Percentiles rank a stretch among this genome's conserved stretches.
phyloP scores from a whole-genome alignment of 768 basidiomycete genomes.

The Agaricus sinodeliciosus region DNA sequence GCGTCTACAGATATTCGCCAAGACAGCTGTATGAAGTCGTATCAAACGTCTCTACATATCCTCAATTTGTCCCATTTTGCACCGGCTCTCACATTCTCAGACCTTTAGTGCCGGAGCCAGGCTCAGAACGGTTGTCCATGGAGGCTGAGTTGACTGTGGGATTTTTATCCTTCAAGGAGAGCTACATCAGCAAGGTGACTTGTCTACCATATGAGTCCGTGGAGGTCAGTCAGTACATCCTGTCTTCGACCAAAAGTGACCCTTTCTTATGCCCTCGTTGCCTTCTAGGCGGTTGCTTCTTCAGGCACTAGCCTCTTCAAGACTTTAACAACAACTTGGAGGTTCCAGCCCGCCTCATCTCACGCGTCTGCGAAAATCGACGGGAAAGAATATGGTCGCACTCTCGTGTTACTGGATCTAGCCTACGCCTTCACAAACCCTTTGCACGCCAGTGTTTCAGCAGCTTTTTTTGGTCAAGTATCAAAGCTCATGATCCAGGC shows the following conservation, averaged over 20 bases:
- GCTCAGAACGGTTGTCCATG: constrained; percentile 28
- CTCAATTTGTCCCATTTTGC: constrained; percentile 87
- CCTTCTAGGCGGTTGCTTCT: constrained; percentile 57
- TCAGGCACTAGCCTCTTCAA: constrained; percentile 72
- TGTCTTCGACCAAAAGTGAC: background rate
- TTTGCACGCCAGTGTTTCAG: constrained; percentile 75
- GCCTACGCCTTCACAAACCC: constrained; percentile 85
- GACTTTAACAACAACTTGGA: constrained; percentile 65
- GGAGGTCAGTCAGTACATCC: constrained; percentile 43
- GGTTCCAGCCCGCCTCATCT: constrained; percentile 48
- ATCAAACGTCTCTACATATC: constrained; percentile 82
- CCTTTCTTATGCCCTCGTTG: constrained; percentile 1
- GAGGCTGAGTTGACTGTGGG: constrained; percentile 86
- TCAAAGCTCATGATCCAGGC: constrained; percentile 87
- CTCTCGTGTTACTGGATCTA: constrained; percentile 79
- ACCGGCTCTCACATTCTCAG: constrained; percentile 59
- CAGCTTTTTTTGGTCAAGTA: constrained; percentile 81
- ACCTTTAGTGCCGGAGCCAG: constrained; percentile 17
- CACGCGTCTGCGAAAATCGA: background rate
- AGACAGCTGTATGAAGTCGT: constrained; percentile 81
- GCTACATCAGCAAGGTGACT: constrained; percentile 80
- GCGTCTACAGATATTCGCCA: constrained; percentile 56
- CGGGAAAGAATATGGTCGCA: constrained; percentile 35
- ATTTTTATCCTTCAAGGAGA: constrained; percentile 82
- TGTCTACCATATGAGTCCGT: constrained; percentile 77